A percentile compares a stretch with the other conserved stretches of the same genome.
Conservation (phyloP, 441 rosid species). For the Eruca vesicaria region DNA sequence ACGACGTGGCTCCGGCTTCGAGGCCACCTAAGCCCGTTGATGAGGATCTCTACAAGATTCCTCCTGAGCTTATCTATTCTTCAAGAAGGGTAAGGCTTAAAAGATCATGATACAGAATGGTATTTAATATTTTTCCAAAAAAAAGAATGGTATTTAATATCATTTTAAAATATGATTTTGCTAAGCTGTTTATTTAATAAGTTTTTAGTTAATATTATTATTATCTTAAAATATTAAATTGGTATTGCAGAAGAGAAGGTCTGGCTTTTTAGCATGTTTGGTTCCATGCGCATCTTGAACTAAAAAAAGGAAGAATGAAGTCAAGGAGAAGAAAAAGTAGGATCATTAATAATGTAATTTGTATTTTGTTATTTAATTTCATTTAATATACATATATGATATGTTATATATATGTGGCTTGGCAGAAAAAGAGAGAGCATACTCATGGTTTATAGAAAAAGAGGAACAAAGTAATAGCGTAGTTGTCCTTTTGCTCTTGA, state of each 20-base stretch:
- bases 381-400: conserved; percentile 21
- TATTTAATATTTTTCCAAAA: too few relatives aligned
- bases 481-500: not conserved
- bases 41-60: conserved; percentile 78
- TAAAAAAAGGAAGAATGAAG: conserved; percentile 7
- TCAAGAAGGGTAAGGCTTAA: conserved; percentile 52
- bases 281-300: conserved; percentile 76
- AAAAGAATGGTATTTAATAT: too few relatives aligned
- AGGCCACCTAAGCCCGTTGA: conserved; percentile 57
- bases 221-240: not conserved
- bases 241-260: conserved; percentile 60
- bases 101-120: not conserved
- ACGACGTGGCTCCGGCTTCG: conserved; percentile 32
- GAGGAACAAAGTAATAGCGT: conserved; percentile 21
- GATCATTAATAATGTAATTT: conserved; percentile 30
- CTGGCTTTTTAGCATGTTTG: conserved; percentile 78
- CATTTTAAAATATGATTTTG: too few relatives aligned
- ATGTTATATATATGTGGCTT: conserved; percentile 13
- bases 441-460: conserved; percentile 21
- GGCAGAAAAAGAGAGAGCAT: conserved; percentile 22
- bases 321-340: conserved; percentile 13
- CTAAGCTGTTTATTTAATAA: not conserved
- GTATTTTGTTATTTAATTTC: not conserved
- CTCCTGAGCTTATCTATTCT: conserved; percentile 68
- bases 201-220: not conserved